Percentiles rank a stretch among this genome's conserved stretches.
Conservation (phyloP, 1,284 basidiomycete species). For the Porodaedalea pini region DNA sequence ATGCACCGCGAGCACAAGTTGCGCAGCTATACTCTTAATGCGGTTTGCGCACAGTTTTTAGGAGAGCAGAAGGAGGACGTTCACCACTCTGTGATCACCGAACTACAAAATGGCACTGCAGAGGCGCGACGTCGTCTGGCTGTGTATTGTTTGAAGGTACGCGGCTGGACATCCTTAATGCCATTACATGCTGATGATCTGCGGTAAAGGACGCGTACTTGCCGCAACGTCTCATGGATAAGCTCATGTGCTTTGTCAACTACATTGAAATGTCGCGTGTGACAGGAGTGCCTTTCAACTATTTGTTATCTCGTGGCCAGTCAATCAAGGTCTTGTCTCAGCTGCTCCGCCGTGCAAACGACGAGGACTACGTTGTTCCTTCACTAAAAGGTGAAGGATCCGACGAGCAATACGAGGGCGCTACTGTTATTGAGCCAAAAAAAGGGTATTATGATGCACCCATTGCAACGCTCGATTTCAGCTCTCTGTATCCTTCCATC, state of each 20-base stretch:
- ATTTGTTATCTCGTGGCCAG: constrained; percentile 84
- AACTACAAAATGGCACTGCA: constrained; percentile 90
- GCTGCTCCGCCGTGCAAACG: constrained; percentile 84
- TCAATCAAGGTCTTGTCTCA: constrained; percentile 97
- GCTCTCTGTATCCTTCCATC: constrained; percentile 94
- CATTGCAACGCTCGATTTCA: constrained; percentile 96
- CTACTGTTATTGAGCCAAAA: constrained; percentile 93
- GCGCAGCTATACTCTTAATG: constrained; percentile 91
- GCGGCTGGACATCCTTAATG: constrained; percentile 8
- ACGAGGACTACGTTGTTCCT: constrained; percentile 85
- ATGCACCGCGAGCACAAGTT: constrained; percentile 97
- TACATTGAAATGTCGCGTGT: constrained; percentile 96
- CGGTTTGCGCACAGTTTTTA: constrained; percentile 92
- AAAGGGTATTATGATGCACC: constrained; percentile 93
- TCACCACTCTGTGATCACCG: constrained; percentile 94
- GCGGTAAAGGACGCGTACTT: constrained; percentile 84
- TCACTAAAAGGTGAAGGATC: constrained; percentile 79
- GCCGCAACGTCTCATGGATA: constrained; percentile 90
- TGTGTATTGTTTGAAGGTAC: constrained; percentile 92
- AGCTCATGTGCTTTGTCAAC: constrained; percentile 97
- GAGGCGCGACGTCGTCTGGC: constrained; percentile 88
- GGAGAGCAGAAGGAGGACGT: constrained; percentile 98
- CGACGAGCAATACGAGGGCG: constrained; percentile 95
- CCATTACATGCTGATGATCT: not conserved
- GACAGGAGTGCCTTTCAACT: constrained; percentile 97